Percentiles rank a stretch among this genome's conserved stretches.
Conservation (phyloP, 2,329 filamentous ascomycete species). For the Cryphonectria parasitica region DNA sequence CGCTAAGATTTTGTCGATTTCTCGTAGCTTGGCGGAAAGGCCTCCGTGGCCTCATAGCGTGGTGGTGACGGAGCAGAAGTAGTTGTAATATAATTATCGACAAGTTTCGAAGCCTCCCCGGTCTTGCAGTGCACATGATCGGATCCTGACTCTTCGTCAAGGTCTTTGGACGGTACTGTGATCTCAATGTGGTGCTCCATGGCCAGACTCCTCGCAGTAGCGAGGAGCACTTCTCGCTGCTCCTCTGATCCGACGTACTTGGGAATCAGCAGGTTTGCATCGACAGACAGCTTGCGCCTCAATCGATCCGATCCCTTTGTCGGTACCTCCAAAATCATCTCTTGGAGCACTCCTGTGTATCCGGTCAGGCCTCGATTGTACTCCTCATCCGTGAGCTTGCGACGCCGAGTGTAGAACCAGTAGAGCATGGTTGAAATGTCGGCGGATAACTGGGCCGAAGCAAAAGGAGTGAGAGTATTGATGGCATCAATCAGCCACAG, state of each 20-base stretch:
- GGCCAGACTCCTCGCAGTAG: not conserved
- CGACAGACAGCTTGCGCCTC: slow-evolving; percentile 30
- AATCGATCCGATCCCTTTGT: slow-evolving; percentile 27
- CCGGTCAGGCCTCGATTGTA: slow-evolving; percentile 18
- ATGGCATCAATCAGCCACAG: not conserved
- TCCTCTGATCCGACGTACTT: not conserved
- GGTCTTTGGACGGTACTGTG: not conserved
- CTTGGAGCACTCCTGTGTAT: slow-evolving; percentile 30
- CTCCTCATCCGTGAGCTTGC: slow-evolving; percentile 1
- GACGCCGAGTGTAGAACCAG: slow-evolving; percentile 23
- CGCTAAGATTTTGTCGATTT: not conserved
- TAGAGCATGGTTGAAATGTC: slow-evolving; percentile 27
- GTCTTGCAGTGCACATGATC: not conserved
- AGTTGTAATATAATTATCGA: not conserved
- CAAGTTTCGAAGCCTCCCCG: not conserved
- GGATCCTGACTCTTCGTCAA: not conserved
- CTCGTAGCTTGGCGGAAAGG: not conserved
- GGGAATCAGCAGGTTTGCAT: slow-evolving; percentile 28
- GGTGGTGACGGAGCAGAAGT: not conserved
- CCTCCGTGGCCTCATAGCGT: not conserved
- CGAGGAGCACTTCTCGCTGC: not conserved
- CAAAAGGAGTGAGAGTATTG: not conserved
- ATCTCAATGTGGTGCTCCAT: not conserved
- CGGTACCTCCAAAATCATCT: slow-evolving; percentile 30
- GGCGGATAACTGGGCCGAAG: not conserved